phyloP scores from a whole-genome alignment of 1,284 basidiomycete species.

The Chalciporus sp. region DNA sequence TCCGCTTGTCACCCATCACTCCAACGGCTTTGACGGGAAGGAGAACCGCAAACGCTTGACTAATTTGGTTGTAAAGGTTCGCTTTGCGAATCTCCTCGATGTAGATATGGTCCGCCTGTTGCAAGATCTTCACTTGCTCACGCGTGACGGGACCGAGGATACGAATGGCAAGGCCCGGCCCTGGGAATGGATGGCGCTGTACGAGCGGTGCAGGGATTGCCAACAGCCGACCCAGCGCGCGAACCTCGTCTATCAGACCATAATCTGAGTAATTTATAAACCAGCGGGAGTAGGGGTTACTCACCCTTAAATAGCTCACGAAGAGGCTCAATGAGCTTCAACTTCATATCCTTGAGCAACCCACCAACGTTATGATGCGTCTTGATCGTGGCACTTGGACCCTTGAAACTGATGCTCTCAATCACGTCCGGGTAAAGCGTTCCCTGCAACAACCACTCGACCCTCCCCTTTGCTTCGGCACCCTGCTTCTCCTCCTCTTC shows the following conservation, averaged over 20 bases:
- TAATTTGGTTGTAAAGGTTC: slow-evolving; percentile 91
- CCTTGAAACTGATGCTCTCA: slow-evolving; percentile 99
- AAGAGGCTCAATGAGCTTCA: slow-evolving; percentile 98
- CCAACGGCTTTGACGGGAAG: slow-evolving; percentile 97
- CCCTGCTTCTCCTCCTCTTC: slow-evolving; percentile 72
- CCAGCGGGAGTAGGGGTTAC: slow-evolving; percentile 16
- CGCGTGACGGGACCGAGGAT: slow-evolving; percentile 95
- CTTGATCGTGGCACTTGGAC: slow-evolving; percentile 98
- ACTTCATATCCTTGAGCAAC: slow-evolving; percentile 95
- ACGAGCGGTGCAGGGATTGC: slow-evolving; percentile 93
- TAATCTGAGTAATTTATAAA: background rate
- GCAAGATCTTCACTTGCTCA: slow-evolving; percentile 93
- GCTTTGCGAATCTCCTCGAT: slow-evolving; percentile 97
- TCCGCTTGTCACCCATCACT: slow-evolving; percentile 96
- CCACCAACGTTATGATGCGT: slow-evolving; percentile 99
- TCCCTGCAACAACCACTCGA: slow-evolving; percentile 96
- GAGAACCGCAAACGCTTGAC: slow-evolving; percentile 96
- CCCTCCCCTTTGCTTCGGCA: slow-evolving; percentile 80
- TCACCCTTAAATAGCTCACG: slow-evolving; percentile 97
- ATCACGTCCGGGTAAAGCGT: slow-evolving; percentile 99
- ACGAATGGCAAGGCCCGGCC: slow-evolving; percentile 98
- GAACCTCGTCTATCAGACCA: slow-evolving; percentile 81
- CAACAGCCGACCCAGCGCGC: slow-evolving; percentile 88
- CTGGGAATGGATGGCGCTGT: slow-evolving; percentile 98
- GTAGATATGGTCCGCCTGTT: slow-evolving; percentile 95